Evolutionary conservation across 352 stramenopile species (phyloP).

Genomic region (Porosira glacialis): DNA sequence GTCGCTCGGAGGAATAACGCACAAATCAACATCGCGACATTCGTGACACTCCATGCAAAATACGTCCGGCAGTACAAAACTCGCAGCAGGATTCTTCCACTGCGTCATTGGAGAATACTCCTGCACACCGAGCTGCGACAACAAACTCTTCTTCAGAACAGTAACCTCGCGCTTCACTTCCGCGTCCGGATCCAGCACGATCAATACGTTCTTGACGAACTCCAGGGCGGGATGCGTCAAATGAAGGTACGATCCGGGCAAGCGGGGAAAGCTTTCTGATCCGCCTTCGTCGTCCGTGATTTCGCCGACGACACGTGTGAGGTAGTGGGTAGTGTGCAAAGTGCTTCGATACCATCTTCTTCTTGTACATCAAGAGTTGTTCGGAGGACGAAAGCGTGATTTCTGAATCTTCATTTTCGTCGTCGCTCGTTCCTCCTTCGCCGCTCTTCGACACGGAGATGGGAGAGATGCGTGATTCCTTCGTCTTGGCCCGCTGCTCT

Average conservation of each 20-base stretch:
- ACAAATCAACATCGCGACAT: slow-evolving; percentile 95
- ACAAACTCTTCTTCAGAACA: slow-evolving; percentile 87
- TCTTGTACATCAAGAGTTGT: slow-evolving; percentile 70
- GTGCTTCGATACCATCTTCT: slow-evolving; percentile 77
- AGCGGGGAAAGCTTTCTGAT: slow-evolving; percentile 44
- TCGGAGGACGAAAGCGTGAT: slow-evolving; percentile 45
- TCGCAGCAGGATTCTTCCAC: slow-evolving; percentile 91
- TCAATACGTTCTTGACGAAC: slow-evolving; percentile 93
- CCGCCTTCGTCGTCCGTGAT: slow-evolving; percentile 72
- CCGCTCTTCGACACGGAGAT: slow-evolving; percentile 42
- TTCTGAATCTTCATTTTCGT: slow-evolving; percentile 34
- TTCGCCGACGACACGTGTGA: slow-evolving; percentile 74
- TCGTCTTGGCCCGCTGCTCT: slow-evolving; percentile 42
- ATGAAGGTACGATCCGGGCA: slow-evolving; percentile 84
- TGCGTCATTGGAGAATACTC: slow-evolving; percentile 85
- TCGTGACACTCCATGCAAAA: slow-evolving; percentile 95
- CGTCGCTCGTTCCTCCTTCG: slow-evolving; percentile 25
- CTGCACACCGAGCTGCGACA: slow-evolving; percentile 84
- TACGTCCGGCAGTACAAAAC: slow-evolving; percentile 93
- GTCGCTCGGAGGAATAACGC: slow-evolving; percentile 87
- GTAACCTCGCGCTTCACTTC: slow-evolving; percentile 87
- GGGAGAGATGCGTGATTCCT: slow-evolving; percentile 25
- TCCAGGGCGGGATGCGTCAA: slow-evolving; percentile 90
- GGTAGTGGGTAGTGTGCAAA: slow-evolving; percentile 74
- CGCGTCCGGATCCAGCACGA: slow-evolving; percentile 89